Base-by-base conservation (phyloP, 2,329 filamentous ascomycete genomes). In the Diaporthe velutina region DNA sequence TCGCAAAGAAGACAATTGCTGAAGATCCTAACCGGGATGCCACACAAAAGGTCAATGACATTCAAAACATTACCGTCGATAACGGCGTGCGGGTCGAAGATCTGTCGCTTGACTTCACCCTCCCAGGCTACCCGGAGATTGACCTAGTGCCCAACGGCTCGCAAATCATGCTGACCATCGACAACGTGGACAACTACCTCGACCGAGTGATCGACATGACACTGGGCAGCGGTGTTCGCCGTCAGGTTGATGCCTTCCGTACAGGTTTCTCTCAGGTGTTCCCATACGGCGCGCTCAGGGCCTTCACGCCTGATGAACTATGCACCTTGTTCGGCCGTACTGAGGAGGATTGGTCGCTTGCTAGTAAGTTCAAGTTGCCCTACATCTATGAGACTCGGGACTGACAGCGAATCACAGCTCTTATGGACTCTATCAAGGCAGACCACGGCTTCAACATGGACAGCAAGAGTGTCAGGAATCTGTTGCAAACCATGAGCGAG, bases 381-480 rank as follows among this genome's bases (percentile, higher is more conserved):
- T 10, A 1, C 19, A 55, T 10, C 1, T 42, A 22, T 30, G 7
- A 22, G 17, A 40, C 12, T 22, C 7, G 52, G 48, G 57, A 33
- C 50, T 28, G 2, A 75, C 52, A 77, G 54, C 79, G 81, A 77
- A 77, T 80, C 78, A 30, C 75, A 97, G 95, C 97, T 75, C 91
- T 99, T 54, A 97, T 97, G 91, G 97, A 99, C 81, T 98, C 96
- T 0, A 96, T 99, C 86, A 99, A 99, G 86, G 97, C 97, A 38
- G 97, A 99, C 80, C 97, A 99, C 82, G 97, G 97, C 12, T 99
- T 95, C 87, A 99, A 98, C 80, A 97, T 99, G 91, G 97, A 99
- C 82, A 98, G 96, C 88, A 94, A 93, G 86, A 98, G 94, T 80
- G 95, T 99, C 64, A 95, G 93, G 80, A 98, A 99, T 80, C 83